phyloP scores from a whole-genome alignment of 768 basidiomycete genomes.

The Mycena galericulata region DNA sequence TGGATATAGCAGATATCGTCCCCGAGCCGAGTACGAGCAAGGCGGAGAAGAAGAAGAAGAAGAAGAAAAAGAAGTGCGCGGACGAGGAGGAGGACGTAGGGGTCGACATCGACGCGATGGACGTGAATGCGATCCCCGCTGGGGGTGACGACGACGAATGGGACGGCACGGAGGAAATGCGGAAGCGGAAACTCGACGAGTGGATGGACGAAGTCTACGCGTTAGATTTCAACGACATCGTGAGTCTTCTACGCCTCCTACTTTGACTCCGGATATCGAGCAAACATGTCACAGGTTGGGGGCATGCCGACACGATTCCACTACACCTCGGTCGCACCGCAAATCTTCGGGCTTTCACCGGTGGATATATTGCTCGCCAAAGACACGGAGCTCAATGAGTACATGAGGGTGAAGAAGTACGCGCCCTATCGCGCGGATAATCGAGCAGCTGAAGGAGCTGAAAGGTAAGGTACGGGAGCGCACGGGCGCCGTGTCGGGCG shows the following conservation, averaged over 20 bases:
- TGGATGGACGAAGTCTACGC: conserved; percentile 94
- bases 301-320: conserved; percentile 94
- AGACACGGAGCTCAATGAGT: conserved; percentile 93
- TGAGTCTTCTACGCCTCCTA: conserved; percentile 49
- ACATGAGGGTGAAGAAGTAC: conserved; percentile 89
- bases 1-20: conserved; percentile 81
- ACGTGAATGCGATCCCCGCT: conserved; percentile 53
- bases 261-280: conserved; percentile 12
- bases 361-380: conserved; percentile 92
- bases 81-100: conserved; percentile 62
- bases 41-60: conserved; percentile 69
- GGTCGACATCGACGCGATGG: conserved; percentile 70
- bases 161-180: conserved; percentile 92
- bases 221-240: conserved; percentile 96
- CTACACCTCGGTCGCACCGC: conserved; percentile 77
- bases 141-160: conserved; percentile 74
- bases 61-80: conserved; percentile 51
- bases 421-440: conserved; percentile 86
- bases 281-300: conserved; percentile 69
- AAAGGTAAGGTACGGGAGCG: conserved; percentile 70
- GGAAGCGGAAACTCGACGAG: conserved; percentile 83
- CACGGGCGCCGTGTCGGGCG: conserved; percentile 32
- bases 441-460: conserved; percentile 76
- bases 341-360: conserved; percentile 78
- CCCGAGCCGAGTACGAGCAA: conserved; percentile 44